Evolutionary conservation across 305 asterid genomes (phyloP).

Genomic region (Striga hermonthica): DNA sequence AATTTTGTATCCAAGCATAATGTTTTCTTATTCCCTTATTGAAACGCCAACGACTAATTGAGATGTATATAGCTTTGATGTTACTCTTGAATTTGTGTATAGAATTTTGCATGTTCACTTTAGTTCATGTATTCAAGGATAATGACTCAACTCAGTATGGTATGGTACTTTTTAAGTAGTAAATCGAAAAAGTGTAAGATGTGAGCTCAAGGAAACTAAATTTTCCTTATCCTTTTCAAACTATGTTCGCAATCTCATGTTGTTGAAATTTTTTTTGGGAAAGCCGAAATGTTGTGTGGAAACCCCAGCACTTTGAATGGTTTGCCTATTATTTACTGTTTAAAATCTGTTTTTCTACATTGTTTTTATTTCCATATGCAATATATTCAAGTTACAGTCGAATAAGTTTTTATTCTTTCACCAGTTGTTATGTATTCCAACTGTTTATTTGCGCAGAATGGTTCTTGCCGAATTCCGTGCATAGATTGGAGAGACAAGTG

Average conservation of each 20-base stretch:
- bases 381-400: too few relatives aligned
- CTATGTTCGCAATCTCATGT: neutral
- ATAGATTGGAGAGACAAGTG: constrained; percentile 97
- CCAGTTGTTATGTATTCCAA: neutral
- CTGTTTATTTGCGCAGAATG: constrained; percentile 56
- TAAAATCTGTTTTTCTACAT: neutral
- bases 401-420: neutral
- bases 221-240: neutral
- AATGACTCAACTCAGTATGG: constrained; percentile 7
- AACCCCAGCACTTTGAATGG: neutral
- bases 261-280: neutral
- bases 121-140: neutral
- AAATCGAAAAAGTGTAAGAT: neutral
- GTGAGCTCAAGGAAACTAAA: too few relatives aligned
- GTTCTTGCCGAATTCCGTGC: constrained; percentile 90
- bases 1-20: too few relatives aligned
- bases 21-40: constrained; percentile 1
- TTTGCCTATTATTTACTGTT: neutral
- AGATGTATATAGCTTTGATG: constrained; percentile 1
- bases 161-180: neutral
- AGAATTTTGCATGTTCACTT: neutral
- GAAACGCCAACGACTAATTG: neutral
- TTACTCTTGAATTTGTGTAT: neutral
- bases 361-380: too few relatives aligned
- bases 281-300: neutral